A percentile compares a stretch with the other conserved stretches of the same genome.
These are phyloP conservation scores for Wallemia ichthyophaga DNA, from an alignment of 1,284 basidiomycete genomes.

Conservation along the genomic window DNA sequence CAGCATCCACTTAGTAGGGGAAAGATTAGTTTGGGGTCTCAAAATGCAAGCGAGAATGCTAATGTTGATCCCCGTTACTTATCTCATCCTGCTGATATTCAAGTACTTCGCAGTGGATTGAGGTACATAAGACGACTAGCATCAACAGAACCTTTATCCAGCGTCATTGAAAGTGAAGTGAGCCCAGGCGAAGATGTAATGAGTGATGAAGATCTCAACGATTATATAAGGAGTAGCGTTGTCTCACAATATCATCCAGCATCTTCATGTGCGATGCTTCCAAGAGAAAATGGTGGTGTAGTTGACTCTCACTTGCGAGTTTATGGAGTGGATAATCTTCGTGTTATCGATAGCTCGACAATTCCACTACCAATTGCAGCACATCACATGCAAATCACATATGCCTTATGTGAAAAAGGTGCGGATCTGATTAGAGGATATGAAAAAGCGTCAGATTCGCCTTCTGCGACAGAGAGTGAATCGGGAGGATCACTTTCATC, in stretches of 20 bases:
- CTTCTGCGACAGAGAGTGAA: background rate
- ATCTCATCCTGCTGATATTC: background rate
- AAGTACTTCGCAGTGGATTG: background rate
- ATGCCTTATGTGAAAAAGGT: background rate
- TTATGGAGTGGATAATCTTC: slow-evolving; percentile 27
- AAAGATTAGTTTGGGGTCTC: background rate
- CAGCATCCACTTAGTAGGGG: background rate
- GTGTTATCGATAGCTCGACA: slow-evolving; percentile 22
- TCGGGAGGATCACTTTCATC: background rate
- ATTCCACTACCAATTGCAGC: background rate
- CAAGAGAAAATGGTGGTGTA: slow-evolving; percentile 28
- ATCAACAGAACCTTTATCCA: background rate
- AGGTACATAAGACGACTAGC: background rate
- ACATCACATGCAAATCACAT: background rate
- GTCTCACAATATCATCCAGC: slow-evolving; percentile 22
- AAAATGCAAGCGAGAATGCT: background rate
- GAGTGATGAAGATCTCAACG: background rate
- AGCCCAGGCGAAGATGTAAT: background rate
- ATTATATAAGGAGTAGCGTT: background rate
- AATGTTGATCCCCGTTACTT: background rate
- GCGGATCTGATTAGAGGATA: background rate
- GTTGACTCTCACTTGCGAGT: slow-evolving; percentile 31
- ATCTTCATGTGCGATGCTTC: slow-evolving; percentile 33
- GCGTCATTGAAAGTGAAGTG: background rate
- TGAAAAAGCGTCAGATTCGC: background rate